Conservation (phyloP, 805 yeast genomes). For the Ogataea salicorniae region DNA sequence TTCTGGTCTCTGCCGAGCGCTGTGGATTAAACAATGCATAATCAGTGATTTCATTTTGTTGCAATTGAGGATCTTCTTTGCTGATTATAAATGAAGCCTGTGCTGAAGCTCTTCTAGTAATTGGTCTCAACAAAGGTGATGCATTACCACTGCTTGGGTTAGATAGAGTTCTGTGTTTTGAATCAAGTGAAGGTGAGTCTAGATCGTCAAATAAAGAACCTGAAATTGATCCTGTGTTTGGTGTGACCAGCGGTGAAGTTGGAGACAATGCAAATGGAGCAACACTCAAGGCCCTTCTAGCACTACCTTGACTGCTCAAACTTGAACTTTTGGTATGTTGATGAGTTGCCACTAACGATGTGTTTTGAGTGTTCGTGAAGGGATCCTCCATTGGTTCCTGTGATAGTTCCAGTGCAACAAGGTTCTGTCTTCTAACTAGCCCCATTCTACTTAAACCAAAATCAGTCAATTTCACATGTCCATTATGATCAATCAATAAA, state of each 20-base stretch:
- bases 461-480: conserved; percentile 91
- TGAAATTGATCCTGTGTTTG: conserved; percentile 8
- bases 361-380: conserved; percentile 10
- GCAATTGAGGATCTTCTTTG: conserved; percentile 40
- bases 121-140: conserved; percentile 45
- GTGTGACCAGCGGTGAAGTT: conserved; percentile 20
- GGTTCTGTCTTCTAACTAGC: conserved; percentile 70
- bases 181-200: conserved; percentile 4
- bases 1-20: conserved; percentile 42
- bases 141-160: conserved; percentile 37
- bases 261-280: conserved; percentile 27
- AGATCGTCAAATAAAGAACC: conserved; percentile 13
- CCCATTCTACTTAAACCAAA: conserved; percentile 93
- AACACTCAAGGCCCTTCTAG: conserved; percentile 13
- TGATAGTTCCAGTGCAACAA: neutral
- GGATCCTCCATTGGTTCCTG: conserved; percentile 17
- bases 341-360: conserved; percentile 9
- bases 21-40: conserved; percentile 72
- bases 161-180: conserved; percentile 24
- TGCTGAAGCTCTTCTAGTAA: conserved; percentile 44
- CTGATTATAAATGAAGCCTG: conserved; percentile 51
- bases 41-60: conserved; percentile 27
- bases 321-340: conserved; percentile 1
- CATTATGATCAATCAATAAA: conserved; percentile 73
- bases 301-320: neutral